Percentiles rank a stretch among this genome's conserved stretches.
phyloP scores from a whole-genome alignment of 768 basidiomycete species.

The Rhodotorula babjevae region DNA sequence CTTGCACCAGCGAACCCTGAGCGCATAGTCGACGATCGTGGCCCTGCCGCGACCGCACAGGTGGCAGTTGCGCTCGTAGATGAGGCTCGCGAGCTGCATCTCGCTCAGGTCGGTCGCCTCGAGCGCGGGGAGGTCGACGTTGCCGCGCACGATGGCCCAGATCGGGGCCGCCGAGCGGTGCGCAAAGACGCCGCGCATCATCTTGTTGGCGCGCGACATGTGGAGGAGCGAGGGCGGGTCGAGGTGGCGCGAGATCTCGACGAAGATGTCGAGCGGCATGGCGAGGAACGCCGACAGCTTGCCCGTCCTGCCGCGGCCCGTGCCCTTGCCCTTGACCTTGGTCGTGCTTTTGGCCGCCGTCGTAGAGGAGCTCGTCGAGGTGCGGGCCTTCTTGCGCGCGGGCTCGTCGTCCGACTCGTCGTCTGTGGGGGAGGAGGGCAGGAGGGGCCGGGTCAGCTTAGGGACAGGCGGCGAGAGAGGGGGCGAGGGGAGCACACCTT shows the following conservation, averaged over 20 bases:
- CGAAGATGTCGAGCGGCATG: background rate
- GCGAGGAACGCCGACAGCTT: background rate
- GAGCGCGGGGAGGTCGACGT: background rate
- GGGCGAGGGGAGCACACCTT: background rate
- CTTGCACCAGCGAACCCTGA: slow-evolving; percentile 1
- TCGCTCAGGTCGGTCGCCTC: slow-evolving; percentile 6
- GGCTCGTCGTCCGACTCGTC: background rate
- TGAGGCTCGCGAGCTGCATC: background rate
- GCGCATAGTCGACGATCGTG: background rate
- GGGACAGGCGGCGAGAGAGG: background rate
- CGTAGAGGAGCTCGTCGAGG: background rate
- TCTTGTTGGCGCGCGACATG: background rate
- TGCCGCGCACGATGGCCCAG: background rate
- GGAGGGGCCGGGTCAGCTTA: background rate
- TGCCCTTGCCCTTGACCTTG: background rate
- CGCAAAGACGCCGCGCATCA: background rate
- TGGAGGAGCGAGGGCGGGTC: background rate
- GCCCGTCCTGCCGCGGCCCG: background rate
- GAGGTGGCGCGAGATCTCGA: background rate
- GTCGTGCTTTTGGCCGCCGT: no score
- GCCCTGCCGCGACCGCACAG: background rate
- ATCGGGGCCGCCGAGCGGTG: background rate
- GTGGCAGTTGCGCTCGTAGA: slow-evolving; percentile 8
- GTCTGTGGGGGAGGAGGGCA: background rate
- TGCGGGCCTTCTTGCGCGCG: slow-evolving; percentile 1